Evolutionary conservation across 805 yeast genomes (phyloP).

Genomic region (Candida michaelii): DNA sequence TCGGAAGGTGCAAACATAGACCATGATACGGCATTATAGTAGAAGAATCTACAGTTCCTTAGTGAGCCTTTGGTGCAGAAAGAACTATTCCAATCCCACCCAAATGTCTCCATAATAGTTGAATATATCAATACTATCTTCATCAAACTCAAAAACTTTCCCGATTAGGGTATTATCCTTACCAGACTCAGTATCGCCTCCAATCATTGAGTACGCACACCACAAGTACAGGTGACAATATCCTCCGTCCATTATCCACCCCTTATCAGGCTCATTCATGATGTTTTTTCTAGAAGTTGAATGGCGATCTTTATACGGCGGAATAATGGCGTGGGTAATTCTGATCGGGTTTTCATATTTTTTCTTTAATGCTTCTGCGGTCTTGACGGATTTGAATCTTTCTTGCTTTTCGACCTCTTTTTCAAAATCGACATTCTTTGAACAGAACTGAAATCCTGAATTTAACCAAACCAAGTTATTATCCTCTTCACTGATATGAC

Average conservation of each 20-base stretch:
- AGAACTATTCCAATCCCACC: conserved; percentile 47
- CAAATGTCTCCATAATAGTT: conserved; percentile 51
- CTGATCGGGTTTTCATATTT: conserved; percentile 34
- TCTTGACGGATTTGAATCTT: conserved; percentile 24
- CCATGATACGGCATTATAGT: too few relatives aligned
- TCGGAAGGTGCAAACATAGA: too few relatives aligned
- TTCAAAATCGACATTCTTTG: conserved; percentile 35
- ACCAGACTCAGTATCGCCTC: conserved; percentile 34
- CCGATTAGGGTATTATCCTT: conserved; percentile 44
- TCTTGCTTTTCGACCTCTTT: conserved; percentile 26
- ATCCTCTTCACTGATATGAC: conserved; percentile 38
- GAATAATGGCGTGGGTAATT: conserved; percentile 49
- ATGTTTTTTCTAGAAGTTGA: conserved; percentile 30
- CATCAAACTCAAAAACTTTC: conserved; percentile 40
- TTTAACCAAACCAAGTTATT: conserved; percentile 39
- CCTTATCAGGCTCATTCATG: conserved; percentile 48
- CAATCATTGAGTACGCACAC: conserved; percentile 61
- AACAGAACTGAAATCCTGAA: conserved; percentile 44
- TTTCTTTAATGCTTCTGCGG: conserved; percentile 24
- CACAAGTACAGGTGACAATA: conserved; percentile 58
- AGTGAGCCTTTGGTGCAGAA: too few relatives aligned
- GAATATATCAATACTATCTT: conserved; percentile 29
- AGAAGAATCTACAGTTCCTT: too few relatives aligned
- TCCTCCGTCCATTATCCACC: conserved; percentile 51
- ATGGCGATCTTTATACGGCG: conserved; percentile 47